Evolutionary conservation across 2,329 filamentous ascomycete genomes (phyloP).

Genomic region (Calonectria pseudoreteaudii): DNA sequence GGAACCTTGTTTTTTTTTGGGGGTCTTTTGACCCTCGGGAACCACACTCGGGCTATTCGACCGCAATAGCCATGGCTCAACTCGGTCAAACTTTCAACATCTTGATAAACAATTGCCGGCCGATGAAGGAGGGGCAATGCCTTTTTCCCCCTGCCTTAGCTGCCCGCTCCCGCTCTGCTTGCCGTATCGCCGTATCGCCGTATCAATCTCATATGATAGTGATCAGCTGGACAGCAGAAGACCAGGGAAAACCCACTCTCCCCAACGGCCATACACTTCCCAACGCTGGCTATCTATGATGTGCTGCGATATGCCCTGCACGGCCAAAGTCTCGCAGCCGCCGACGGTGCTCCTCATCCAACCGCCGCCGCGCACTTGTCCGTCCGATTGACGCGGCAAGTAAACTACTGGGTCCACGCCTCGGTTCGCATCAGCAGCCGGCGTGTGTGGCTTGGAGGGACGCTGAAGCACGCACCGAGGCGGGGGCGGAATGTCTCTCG

Average conservation of each 20-base stretch:
- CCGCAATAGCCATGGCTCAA: neutral
- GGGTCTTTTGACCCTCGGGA: neutral
- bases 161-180: neutral
- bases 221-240: slow-evolving; percentile 31
- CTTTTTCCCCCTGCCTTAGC: neutral
- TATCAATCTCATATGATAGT: slow-evolving; percentile 43
- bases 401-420: slow-evolving; percentile 12
- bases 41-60: neutral
- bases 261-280: neutral
- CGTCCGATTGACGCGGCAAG: neutral
- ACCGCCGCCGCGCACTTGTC: neutral
- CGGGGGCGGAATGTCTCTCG: neutral
- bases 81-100: neutral
- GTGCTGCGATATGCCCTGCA: neutral
- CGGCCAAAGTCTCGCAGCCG: slow-evolving; percentile 26
- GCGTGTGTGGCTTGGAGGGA: neutral
- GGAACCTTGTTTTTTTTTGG: neutral
- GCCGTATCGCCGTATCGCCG: slow-evolving; percentile 9
- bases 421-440: neutral
- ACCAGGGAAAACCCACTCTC: neutral
- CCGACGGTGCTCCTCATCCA: neutral
- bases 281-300: neutral
- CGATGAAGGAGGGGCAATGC: neutral
- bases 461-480: neutral
- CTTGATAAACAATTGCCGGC: neutral